Conservation (phyloP, 2,329 filamentous ascomycete species). For the Colletotrichum somersetense region DNA sequence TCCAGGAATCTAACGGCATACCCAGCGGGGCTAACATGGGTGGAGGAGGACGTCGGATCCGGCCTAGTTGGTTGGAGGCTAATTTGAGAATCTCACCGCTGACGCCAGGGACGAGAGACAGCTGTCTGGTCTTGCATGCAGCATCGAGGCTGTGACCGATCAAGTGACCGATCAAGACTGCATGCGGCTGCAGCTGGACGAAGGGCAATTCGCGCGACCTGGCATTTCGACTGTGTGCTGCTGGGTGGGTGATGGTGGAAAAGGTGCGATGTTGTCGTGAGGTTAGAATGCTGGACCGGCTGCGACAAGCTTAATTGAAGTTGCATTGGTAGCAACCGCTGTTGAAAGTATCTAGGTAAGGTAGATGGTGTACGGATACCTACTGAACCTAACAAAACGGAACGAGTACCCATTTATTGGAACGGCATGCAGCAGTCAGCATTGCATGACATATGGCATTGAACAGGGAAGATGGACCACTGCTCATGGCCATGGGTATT, state of each 20-base stretch:
- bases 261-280: slow-evolving; percentile 21
- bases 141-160: slow-evolving; percentile 25
- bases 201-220: background rate
- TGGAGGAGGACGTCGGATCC: slow-evolving; percentile 12
- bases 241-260: slow-evolving; percentile 8
- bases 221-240: background rate
- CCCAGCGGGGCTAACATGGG: slow-evolving; percentile 33
- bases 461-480: background rate
- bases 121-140: slow-evolving; percentile 27
- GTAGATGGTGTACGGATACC: too few species aligned
- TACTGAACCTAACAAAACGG: slow-evolving; percentile 8
- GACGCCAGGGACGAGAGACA: slow-evolving; percentile 33
- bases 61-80: slow-evolving; percentile 26
- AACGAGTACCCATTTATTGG: slow-evolving; percentile 24
- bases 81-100: slow-evolving; percentile 35
- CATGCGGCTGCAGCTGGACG: slow-evolving; percentile 11
- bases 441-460: background rate
- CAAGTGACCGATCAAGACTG: slow-evolving; percentile 13
- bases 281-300: slow-evolving; percentile 7
- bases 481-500: background rate
- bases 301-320: slow-evolving; percentile 33
- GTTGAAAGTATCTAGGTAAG: too few species aligned
- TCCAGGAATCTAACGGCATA: slow-evolving; percentile 22
- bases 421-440: background rate
- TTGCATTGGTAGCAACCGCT: background rate